These are phyloP conservation scores for Mariannaea sp. DNA, from an alignment of 2,329 filamentous ascomycete genomes.

Conservation along the genomic window DNA sequence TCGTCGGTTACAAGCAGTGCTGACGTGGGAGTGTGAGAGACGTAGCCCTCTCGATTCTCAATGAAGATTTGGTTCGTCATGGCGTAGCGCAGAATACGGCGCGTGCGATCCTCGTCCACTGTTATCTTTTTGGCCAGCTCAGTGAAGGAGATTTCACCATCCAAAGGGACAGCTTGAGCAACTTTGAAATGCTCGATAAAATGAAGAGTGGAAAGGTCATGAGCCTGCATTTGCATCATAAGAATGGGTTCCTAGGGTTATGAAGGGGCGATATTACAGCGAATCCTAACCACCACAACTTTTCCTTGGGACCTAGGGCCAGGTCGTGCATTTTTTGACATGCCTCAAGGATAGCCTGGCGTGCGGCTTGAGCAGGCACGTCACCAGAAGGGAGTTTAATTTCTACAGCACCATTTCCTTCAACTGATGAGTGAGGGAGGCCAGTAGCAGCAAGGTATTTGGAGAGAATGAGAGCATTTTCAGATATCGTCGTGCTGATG, in stretches of 20 bases:
- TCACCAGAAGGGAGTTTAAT: no score
- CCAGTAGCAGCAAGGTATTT: no score
- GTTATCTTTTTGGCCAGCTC: slow-evolving; percentile 37
- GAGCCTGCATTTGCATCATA: slow-evolving; percentile 36
- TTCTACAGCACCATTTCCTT: no score
- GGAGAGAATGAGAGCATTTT: no score
- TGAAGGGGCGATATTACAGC: no score
- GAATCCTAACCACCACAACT: no score
- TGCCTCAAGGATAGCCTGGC: no score
- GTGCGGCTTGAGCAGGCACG: no score
- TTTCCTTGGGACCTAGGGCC: no score
- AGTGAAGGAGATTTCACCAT: slow-evolving; percentile 36
- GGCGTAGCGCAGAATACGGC: slow-evolving; percentile 46
- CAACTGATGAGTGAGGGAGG: no score
- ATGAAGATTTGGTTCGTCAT: slow-evolving; percentile 47
- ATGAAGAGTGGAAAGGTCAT: slow-evolving; percentile 39
- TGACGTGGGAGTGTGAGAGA: slow-evolving; percentile 47
- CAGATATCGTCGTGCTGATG: no score
- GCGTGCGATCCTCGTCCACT: slow-evolving; percentile 42
- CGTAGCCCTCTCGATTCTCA: slow-evolving; percentile 44
- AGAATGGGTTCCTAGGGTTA: slow-evolving; percentile 19
- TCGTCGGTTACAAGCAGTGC: slow-evolving; percentile 39
- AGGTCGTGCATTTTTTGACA: no score
- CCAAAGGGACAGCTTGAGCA: slow-evolving; percentile 38
- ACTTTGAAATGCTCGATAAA: slow-evolving; percentile 41